These are phyloP conservation scores for Sarcocystis neurona DNA, from an alignment of 169 alveolate species.

Conservation along the genomic window DNA sequence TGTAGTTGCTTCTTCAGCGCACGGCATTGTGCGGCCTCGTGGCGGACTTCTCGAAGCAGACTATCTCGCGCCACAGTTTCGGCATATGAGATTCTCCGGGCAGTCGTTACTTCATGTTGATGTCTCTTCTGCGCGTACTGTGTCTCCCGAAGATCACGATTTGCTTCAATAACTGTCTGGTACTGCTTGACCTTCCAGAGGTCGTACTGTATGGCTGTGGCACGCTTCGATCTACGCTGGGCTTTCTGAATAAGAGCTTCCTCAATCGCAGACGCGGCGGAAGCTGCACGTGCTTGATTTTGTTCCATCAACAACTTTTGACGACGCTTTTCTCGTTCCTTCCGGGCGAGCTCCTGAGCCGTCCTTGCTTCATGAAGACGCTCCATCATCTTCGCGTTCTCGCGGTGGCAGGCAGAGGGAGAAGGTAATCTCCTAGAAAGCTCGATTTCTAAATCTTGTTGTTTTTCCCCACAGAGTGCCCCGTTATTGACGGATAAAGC, in stretches of 20 bases:
- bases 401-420: neutral
- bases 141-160: neutral
- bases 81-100: neutral
- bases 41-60: conserved; percentile 3
- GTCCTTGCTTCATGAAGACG: conserved; percentile 42
- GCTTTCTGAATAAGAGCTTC: neutral
- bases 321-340: conserved; percentile 33
- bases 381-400: conserved; percentile 9
- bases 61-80: neutral
- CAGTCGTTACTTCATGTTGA: neutral
- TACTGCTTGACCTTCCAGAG: conserved; percentile 7
- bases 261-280: neutral
- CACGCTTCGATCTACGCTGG: neutral
- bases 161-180: neutral
- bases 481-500: neutral
- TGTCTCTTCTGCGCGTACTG: neutral
- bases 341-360: conserved; percentile 46
- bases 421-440: neutral
- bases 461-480: neutral
- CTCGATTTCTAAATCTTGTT: too few species aligned
- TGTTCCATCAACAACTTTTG: conserved; percentile 56
- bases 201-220: neutral
- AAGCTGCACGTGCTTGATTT: conserved; percentile 23
- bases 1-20: neutral
- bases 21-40: conserved; percentile 25